Evolutionary conservation across 2,329 filamentous ascomycete species (phyloP), one percentile per base, ranked within the genome.

Genomic region (Trichoderma afroharzianum): DNA sequence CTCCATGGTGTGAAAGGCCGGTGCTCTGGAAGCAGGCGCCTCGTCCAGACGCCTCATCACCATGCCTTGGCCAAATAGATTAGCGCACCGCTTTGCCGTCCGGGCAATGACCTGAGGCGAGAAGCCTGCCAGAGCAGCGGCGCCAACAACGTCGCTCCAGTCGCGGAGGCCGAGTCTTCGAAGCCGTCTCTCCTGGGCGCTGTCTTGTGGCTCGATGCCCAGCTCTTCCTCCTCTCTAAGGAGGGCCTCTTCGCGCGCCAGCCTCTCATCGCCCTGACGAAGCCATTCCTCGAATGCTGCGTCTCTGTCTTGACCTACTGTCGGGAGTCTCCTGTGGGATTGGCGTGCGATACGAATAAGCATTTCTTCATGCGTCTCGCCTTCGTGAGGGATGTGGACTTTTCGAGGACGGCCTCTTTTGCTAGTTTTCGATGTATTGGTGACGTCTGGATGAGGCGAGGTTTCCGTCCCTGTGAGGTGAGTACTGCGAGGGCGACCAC

Each of bases 61-160:
- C 88, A 96, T 94, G 28, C 87, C 83, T 80, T 96, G 88, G 0
- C 86, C 87, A 76, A 98, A 97, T 0, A 97, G 83, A 59, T 88
- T 83, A 3, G 92, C 88, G 77, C 95, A 98, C 63, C 95, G 88
- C 77, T 90, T 85, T 2, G 92, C 88, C 0, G 94, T 88, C 33
- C 93, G 88, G 67, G 90, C 87, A 14, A 98, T 81, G 1, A 90
- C 91, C 1, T 83, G 80, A 0, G 85, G 80, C 1, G 92, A 83
- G 81, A 94, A 95, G 0, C 92, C 93, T 2, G 88, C 88, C 63
- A 97, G 82, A 0, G 93, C 87, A 3, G 95, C 95, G 1, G 94
- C 86, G 0, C 93, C 93, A 32, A 98, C 82, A 1, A 98, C 88
- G 75, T 97, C 93, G 75, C 90, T 92, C 95, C 95, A 98, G 81